A percentile compares a stretch with the other conserved stretches of the same genome.
Evolutionary conservation across 257 asterid species (phyloP).

Genomic region (Jasminum sambac): DNA sequence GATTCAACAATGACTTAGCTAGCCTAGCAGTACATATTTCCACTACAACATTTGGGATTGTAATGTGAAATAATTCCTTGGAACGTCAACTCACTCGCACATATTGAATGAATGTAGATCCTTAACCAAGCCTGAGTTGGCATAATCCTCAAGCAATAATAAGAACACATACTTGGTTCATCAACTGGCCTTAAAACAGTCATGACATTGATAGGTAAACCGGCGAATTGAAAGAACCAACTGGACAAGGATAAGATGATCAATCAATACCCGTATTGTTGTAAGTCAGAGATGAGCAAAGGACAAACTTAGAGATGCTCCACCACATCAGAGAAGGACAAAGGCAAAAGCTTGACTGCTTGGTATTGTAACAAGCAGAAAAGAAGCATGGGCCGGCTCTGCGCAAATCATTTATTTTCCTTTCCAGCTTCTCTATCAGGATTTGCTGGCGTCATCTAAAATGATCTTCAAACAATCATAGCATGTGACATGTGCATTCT

Average conservation of each 20-base stretch:
- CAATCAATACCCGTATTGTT: neutral
- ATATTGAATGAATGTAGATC: neutral
- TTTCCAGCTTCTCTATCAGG: neutral
- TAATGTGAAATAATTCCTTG: neutral
- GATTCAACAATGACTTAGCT: neutral
- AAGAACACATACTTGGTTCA: neutral
- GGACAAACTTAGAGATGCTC: neutral
- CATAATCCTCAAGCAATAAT: neutral
- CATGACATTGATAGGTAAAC: neutral
- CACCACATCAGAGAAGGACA: neutral
- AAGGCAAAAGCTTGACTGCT: neutral
- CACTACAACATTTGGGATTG: neutral
- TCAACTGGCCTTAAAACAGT: neutral
- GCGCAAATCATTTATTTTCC: neutral
- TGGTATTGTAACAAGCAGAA: neutral
- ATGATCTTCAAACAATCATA: neutral
- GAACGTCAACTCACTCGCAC: neutral
- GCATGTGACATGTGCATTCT: neutral
- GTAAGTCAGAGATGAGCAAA: neutral
- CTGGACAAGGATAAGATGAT: neutral
- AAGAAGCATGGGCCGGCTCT: neutral
- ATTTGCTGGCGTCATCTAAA: neutral
- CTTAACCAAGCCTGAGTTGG: too few relatives aligned
- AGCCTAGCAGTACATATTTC: neutral
- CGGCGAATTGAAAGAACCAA: neutral